Conservation (phyloP, 495 filamentous ascomycete genomes). For the Aspergillus ostianus region DNA sequence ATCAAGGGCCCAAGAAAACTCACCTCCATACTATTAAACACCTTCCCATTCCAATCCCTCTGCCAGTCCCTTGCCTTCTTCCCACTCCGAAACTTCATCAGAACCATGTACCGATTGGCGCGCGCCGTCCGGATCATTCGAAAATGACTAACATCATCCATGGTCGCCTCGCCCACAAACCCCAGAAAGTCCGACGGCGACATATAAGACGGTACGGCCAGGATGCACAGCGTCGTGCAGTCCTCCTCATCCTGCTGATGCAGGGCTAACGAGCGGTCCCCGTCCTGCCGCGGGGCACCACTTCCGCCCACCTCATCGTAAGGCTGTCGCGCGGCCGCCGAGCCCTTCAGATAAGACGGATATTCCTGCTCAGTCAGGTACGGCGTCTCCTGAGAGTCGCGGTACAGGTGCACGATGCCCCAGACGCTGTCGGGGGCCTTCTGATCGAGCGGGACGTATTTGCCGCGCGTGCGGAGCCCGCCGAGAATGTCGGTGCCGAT, state of each 20-base stretch:
- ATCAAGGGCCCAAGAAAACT: no score
- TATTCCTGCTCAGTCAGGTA: constrained; percentile 42
- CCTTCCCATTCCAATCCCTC: constrained; percentile 87
- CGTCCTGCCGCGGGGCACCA: constrained; percentile 14
- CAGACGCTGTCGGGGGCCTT: constrained; percentile 82
- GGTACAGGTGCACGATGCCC: constrained; percentile 92
- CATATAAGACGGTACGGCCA: constrained; percentile 92
- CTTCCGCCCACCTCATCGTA: constrained; percentile 27
- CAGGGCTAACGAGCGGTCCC: constrained; percentile 17
- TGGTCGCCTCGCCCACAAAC: constrained; percentile 86
- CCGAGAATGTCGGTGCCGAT: constrained; percentile 52
- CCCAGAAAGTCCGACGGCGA: constrained; percentile 88
- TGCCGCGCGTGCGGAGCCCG: constrained; percentile 69
- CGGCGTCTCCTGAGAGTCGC: constrained; percentile 76
- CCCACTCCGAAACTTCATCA: constrained; percentile 89
- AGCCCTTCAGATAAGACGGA: constrained; percentile 42
- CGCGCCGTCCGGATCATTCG: constrained; percentile 88
- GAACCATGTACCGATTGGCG: constrained; percentile 90
- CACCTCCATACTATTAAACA: constrained; percentile 93
- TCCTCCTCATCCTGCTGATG: constrained; percentile 49
- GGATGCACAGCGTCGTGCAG: constrained; percentile 88
- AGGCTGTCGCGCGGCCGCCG: constrained; percentile 35
- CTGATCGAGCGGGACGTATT: constrained; percentile 69
- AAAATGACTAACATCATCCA: constrained; percentile 88
- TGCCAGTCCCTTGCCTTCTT: constrained; percentile 76